phyloP scores from a whole-genome alignment of 345 rosid species.

The Melaleuca quinquenervia region DNA sequence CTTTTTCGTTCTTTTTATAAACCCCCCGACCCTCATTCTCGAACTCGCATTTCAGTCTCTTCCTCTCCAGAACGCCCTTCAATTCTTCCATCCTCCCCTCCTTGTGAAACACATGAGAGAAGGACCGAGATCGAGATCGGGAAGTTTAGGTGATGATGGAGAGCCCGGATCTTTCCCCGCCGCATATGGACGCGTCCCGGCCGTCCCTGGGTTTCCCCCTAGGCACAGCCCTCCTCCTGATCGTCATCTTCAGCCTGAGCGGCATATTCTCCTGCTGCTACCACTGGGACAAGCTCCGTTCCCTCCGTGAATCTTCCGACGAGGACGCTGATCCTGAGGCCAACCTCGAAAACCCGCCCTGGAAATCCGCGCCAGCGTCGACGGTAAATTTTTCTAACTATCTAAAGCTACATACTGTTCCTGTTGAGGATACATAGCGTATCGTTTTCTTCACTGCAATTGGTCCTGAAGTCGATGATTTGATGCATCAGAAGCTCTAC shows the following conservation, averaged over 20 bases:
- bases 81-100: neutral
- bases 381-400: conserved; percentile 20
- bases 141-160: conserved; percentile 26
- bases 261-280: conserved; percentile 97
- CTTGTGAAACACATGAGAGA: neutral
- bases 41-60: neutral
- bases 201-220: conserved; percentile 92
- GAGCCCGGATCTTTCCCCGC: conserved; percentile 58
- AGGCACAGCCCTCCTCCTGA: conserved; percentile 82
- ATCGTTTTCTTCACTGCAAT: neutral
- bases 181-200: conserved; percentile 68
- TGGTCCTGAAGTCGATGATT: neutral
- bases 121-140: neutral
- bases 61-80: neutral
- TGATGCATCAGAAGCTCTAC: neutral
- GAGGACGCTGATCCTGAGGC: conserved; percentile 20
- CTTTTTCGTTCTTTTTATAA: neutral
- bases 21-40: neutral
- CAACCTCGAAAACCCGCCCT: conserved; percentile 43
- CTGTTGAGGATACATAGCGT: rapidly evolving
- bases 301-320: conserved; percentile 57
- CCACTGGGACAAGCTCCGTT: conserved; percentile 93
- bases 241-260: conserved; percentile 77
- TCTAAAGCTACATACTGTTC: neutral
- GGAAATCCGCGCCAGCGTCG: conserved; percentile 23